Evolutionary conservation across 169 alveolate genomes (phyloP).

Genomic region (Besnoitia besnoiti): DNA sequence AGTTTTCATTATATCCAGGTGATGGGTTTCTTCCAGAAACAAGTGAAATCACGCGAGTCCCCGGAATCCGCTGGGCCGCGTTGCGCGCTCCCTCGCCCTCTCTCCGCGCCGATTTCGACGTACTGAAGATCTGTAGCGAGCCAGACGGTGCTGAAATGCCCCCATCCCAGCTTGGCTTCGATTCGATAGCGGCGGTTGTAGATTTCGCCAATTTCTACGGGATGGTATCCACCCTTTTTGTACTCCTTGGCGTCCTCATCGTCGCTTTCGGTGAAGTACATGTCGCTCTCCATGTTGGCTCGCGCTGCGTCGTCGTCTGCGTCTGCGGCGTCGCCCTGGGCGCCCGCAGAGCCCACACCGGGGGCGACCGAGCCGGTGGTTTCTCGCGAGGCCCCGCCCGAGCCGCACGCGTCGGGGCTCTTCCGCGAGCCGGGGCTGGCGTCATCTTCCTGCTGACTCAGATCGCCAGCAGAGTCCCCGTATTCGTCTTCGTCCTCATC

Average conservation of each 20-base stretch:
- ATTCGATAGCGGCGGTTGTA: conserved; percentile 93
- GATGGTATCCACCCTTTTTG: conserved; percentile 74
- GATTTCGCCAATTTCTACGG: conserved; percentile 83
- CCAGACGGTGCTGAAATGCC: conserved; percentile 99
- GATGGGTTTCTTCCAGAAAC: too few relatives aligned
- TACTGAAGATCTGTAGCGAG: conserved; percentile 90
- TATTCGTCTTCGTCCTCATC: conserved; percentile 26
- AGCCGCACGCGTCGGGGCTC: not conserved
- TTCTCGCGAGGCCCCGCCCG: not conserved
- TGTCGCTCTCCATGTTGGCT: conserved; percentile 61
- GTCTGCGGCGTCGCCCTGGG: not conserved
- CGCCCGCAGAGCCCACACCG: not conserved
- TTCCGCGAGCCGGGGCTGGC: not conserved
- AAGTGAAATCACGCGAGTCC: too few relatives aligned
- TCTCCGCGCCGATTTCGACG: not conserved
- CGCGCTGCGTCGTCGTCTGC: conserved; percentile 43
- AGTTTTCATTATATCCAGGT: too few relatives aligned
- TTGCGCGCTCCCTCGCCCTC: too few relatives aligned
- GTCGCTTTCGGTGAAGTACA: conserved; percentile 72
- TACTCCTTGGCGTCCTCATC: conserved; percentile 72
- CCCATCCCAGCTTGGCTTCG: conserved; percentile 99
- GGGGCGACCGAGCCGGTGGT: not conserved
- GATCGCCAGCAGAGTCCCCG: not conserved
- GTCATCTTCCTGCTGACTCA: not conserved
- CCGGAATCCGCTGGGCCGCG: too few relatives aligned